Evolutionary conservation across 2,329 filamentous ascomycete species (phyloP).

Genomic region (Ceratocystis alfenasii): DNA sequence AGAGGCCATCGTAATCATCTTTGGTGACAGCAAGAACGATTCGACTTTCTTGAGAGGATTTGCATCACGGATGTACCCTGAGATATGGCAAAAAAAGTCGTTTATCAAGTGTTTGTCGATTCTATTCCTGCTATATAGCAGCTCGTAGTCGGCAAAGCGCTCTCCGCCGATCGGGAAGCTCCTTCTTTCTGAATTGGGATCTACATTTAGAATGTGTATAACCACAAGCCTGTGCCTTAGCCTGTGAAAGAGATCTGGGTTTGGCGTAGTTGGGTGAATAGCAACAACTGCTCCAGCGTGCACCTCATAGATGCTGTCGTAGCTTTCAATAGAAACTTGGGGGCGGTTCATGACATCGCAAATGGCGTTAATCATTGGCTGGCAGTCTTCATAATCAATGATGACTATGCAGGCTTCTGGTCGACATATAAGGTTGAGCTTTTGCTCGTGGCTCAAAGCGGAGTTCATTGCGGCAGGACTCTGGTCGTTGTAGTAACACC

Average conservation of each 20-base stretch:
- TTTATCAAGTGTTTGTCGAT: neutral
- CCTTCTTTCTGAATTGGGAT: neutral
- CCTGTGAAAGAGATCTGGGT: neutral
- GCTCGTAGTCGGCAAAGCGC: neutral
- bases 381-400: neutral
- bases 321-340: neutral
- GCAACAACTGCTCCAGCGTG: neutral
- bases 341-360: neutral
- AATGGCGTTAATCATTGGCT: neutral
- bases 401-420: neutral
- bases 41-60: neutral
- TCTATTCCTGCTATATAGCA: neutral
- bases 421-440: neutral
- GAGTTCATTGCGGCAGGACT: neutral
- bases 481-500: no score
- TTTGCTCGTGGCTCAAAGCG: neutral
- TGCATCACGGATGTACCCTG: neutral
- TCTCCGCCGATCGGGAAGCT: no score
- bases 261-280: neutral
- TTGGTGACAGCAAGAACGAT: neutral
- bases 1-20: neutral
- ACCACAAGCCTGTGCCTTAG: neutral
- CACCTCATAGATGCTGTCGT: neutral
- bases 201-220: neutral
- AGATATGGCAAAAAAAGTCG: neutral